Percentiles rank a stretch among this genome's conserved stretches.
These are phyloP conservation scores for Kernera saxatilis DNA, from an alignment of 345 rosid species.

Conservation along the genomic window DNA sequence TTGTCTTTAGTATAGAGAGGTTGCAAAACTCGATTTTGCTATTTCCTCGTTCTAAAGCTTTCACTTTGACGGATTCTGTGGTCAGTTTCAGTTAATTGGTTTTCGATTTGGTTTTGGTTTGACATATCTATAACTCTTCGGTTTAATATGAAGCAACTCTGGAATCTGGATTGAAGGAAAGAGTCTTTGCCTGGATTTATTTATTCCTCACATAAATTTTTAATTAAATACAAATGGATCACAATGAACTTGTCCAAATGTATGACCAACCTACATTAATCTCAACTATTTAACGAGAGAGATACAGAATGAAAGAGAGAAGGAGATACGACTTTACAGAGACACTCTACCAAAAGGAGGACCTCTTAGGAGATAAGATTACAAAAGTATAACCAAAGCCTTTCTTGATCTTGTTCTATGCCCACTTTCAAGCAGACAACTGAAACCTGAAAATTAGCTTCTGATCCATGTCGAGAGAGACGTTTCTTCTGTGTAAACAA, in stretches of 20 bases:
- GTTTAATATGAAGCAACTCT: neutral
- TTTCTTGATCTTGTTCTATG: neutral
- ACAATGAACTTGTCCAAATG: conserved; percentile 20
- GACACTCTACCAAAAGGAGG: neutral
- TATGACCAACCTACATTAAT: conserved; percentile 15
- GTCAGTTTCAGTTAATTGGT: neutral
- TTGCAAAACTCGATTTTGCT: conserved; percentile 14
- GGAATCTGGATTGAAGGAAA: neutral
- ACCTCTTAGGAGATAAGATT: neutral
- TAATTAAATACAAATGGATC: conserved; percentile 16
- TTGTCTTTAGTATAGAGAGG: neutral
- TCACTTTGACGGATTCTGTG: neutral
- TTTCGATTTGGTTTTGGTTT: neutral
- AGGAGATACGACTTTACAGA: conserved; percentile 13
- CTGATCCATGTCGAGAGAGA: neutral
- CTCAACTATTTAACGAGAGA: conserved; percentile 22
- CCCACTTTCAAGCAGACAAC: neutral
- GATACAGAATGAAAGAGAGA: neutral
- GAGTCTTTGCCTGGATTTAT: conserved; percentile 1
- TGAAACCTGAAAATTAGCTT: neutral
- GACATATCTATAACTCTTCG: neutral
- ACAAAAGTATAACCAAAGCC: conserved; percentile 9
- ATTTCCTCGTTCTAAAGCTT: neutral
- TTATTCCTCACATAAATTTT: neutral
- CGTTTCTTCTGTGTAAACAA: conserved; percentile 3